Evolutionary conservation across 768 basidiomycete species (phyloP), one percentile per base, ranked within the genome.

Genomic region (Kwoniella pini): DNA sequence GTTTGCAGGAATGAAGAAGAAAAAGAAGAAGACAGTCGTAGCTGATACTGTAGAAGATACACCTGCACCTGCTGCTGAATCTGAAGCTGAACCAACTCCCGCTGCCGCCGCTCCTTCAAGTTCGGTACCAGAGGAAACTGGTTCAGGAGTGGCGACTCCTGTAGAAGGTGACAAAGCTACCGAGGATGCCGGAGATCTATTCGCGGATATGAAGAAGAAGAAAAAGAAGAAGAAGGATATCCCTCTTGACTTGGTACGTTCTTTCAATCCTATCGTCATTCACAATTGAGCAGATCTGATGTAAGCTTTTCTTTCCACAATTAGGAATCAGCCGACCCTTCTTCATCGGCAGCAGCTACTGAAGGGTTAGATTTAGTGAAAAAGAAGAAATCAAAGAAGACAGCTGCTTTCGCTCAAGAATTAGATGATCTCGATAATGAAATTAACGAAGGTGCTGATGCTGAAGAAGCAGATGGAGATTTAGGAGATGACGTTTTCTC

Each of bases 141-240:
- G 52, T 50, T 36, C 54, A 52, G 19, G 63, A 50, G 52, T 48
- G 63, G 24, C 64, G 58, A 22, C 66, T 54, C 28, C 67, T 54
- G 31, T 68, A 10, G 50, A 39, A 38, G 63, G 53, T 27, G 65
- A 59, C 10, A 36, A 65, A 40, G 45, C 69, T 30, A 70, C 57
- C 19, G 74, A 69, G 57, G 82, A 82, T 4, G 81, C 84, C 11
- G 91, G 89, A 63, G 93, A 93, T 69, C 83, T 94, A 60, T 97
- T 97, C 77, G 91, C 89, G 6, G 95, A 97, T 76, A 83, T 97
- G 78, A 96, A 97, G 82, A 82, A 81, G 77, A 95, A 93, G 83
- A 94, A 94, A 83, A 94, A 92, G 81, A 93, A 93, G 75, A 79
- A 79, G 77, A 80, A 80, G 79, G 76, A 78, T 42, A 77, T 80